Evolutionary conservation across 2,329 filamentous ascomycete species (phyloP).

Genomic region (Thelonectria olida): DNA sequence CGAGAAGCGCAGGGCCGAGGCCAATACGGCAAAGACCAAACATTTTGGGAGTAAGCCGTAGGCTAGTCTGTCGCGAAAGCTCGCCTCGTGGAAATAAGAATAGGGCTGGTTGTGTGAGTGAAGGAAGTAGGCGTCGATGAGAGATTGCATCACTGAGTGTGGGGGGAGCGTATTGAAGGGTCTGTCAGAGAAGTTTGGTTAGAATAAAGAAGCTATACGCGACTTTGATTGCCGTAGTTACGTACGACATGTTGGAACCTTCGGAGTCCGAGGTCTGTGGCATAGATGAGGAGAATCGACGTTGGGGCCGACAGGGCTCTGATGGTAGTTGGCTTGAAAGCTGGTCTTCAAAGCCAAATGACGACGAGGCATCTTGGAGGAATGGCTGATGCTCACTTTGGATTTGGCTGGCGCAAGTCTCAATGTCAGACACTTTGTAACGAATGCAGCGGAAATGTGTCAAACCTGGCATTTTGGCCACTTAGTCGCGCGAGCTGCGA

Average conservation of each 20-base stretch:
- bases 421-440: no score
- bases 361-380: not conserved
- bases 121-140: slow-evolving; percentile 17
- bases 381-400: not conserved
- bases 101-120: slow-evolving; percentile 22
- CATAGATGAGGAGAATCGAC: not conserved
- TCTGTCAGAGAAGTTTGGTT: not conserved
- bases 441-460: no score
- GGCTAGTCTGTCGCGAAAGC: slow-evolving; percentile 6
- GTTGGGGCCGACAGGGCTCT: no score
- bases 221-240: no score
- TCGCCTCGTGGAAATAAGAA: slow-evolving; percentile 22
- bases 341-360: not conserved
- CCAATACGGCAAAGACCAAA: slow-evolving; percentile 16
- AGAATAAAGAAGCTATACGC: no score
- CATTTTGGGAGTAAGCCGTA: slow-evolving; percentile 11
- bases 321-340: not conserved
- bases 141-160: slow-evolving; percentile 2
- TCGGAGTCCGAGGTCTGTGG: not conserved
- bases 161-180: not conserved
- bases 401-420: not conserved
- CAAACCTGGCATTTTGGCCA: slow-evolving; percentile 1
- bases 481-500: slow-evolving; percentile 19
- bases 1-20: slow-evolving; percentile 13
- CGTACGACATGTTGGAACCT: not conserved